Evolutionary conservation across 352 stramenopile genomes (phyloP).

Genomic region (Pilasporangium apinafurcum): DNA sequence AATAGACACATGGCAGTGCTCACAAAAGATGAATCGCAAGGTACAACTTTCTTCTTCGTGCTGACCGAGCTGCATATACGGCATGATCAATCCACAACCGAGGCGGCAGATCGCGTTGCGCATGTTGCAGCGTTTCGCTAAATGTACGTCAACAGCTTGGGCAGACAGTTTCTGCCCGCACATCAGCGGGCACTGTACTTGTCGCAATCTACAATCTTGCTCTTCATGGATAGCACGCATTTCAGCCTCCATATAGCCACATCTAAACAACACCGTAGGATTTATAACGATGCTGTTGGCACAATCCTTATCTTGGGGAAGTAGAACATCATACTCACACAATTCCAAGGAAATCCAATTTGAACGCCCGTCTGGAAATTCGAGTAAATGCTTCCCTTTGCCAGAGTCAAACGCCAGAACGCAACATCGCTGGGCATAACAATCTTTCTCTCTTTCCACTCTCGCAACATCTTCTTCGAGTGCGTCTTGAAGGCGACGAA

Average conservation of each 20-base stretch:
- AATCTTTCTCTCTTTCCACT: conserved; percentile 3
- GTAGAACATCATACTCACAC: conserved; percentile 39
- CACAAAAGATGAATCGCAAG: conserved; percentile 36
- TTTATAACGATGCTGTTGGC: not conserved
- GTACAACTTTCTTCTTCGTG: conserved; percentile 51
- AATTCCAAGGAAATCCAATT: conserved; percentile 30
- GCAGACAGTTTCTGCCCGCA: conserved; percentile 55
- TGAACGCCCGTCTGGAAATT: conserved; percentile 45
- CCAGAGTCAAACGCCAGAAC: conserved; percentile 31
- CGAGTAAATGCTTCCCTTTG: conserved; percentile 32
- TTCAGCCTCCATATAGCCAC: conserved; percentile 10
- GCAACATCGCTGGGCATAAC: conserved; percentile 13
- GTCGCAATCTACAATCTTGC: conserved; percentile 34
- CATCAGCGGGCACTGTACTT: conserved; percentile 49
- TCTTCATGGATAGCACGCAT: conserved; percentile 14
- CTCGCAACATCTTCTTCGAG: conserved; percentile 3
- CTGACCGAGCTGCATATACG: conserved; percentile 25
- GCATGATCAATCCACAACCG: conserved; percentile 45
- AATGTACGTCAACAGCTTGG: conserved; percentile 24
- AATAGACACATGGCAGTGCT: conserved; percentile 37
- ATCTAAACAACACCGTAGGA: conserved; percentile 12
- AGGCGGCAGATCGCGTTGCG: conserved; percentile 53
- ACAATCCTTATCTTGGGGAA: not conserved
- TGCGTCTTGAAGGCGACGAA: not conserved
- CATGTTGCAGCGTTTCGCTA: conserved; percentile 52